These are phyloP conservation scores for Magnaporthales sp. DNA, from an alignment of 2,329 filamentous ascomycete species.

Conservation along the genomic window DNA sequence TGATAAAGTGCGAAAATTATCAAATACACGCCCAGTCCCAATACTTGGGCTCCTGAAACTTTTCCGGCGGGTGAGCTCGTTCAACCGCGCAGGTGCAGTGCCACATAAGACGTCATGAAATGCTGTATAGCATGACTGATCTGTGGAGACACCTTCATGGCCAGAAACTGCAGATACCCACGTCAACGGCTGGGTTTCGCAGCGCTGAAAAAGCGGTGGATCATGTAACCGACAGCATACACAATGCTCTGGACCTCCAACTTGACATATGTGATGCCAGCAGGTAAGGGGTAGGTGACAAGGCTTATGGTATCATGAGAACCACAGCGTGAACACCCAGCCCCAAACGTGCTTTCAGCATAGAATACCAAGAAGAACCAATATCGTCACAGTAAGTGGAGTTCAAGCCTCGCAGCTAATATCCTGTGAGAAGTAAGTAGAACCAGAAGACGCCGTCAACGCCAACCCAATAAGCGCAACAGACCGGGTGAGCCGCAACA, in stretches of 20 bases:
- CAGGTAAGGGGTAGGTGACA: background rate
- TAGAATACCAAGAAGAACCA: background rate
- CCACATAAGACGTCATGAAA: background rate
- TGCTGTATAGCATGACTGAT: background rate
- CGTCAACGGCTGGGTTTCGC: background rate
- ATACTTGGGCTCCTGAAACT: background rate
- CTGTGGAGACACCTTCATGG: background rate
- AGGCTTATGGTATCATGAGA: background rate
- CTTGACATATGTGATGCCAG: background rate
- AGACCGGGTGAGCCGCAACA: background rate
- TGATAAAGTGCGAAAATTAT: too few species aligned
- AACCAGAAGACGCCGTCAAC: slow-evolving; percentile 3
- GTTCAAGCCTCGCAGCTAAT: background rate
- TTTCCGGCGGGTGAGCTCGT: background rate
- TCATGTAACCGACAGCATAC: background rate
- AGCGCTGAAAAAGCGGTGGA: background rate
- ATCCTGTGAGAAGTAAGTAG: background rate
- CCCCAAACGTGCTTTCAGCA: background rate
- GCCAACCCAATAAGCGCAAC: slow-evolving; percentile 1
- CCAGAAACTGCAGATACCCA: background rate
- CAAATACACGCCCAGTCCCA: too few species aligned
- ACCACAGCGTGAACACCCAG: background rate
- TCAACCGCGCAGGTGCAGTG: background rate
- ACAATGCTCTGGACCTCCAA: too few species aligned
- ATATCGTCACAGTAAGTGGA: background rate